phyloP scores from a whole-genome alignment of 176 grass and related monocot genomes.

The Metroxylon sagu region DNA sequence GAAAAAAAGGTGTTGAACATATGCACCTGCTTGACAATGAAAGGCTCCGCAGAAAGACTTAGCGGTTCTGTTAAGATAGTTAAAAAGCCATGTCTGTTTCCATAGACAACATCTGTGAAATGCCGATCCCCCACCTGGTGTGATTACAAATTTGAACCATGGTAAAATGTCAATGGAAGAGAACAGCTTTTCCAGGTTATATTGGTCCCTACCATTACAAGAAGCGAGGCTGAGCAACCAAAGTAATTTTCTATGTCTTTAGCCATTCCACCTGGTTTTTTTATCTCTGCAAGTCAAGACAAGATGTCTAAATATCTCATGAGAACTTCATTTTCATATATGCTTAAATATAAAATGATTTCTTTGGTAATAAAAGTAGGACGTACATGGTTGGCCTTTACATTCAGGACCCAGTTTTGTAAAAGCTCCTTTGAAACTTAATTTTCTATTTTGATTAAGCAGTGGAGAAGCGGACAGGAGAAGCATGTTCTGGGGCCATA shows the following conservation, averaged over 20 bases:
- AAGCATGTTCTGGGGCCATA: too few species aligned
- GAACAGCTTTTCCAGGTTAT: conserved; percentile 4
- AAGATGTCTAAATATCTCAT: background rate
- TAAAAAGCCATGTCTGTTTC: conserved; percentile 84
- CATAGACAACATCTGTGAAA: conserved; percentile 92
- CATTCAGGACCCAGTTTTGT: too few species aligned
- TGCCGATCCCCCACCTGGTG: conserved; percentile 80
- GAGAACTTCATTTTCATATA: background rate
- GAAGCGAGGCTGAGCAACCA: conserved; percentile 64
- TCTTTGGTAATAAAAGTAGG: background rate
- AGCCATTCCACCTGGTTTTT: conserved; percentile 78
- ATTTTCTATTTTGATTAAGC: too few species aligned
- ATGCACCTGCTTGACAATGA: conserved; percentile 64
- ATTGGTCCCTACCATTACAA: conserved; percentile 59
- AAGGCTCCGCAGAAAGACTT: conserved; percentile 49
- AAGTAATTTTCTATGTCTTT: conserved; percentile 94
- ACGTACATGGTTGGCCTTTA: too few species aligned
- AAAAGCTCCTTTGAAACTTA: too few species aligned
- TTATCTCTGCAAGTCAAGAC: conserved; percentile 49
- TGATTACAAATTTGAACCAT: conserved; percentile 14
- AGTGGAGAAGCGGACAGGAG: too few species aligned
- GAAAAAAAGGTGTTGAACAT: background rate
- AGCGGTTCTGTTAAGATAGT: conserved; percentile 82
- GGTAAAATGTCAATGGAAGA: background rate
- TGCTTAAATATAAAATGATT: conserved; percentile 1